Conservation (phyloP, 2,329 filamentous ascomycete genomes). For the Colletotrichum sp. region DNA sequence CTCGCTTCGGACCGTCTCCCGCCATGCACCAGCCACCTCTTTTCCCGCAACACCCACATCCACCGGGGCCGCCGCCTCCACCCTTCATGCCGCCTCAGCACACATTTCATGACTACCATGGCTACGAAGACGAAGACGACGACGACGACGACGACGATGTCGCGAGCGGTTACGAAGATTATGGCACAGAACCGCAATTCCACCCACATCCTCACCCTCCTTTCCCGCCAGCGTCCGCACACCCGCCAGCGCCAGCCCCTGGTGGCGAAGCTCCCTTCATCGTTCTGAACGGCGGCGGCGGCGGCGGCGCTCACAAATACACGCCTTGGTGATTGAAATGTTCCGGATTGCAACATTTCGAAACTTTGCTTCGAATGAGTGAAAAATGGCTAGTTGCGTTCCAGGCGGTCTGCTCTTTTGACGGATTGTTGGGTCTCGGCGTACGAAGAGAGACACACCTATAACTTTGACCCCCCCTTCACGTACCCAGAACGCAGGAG, state of each 20-base stretch:
- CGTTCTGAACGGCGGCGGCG: constrained; percentile 12
- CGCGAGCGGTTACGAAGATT: neutral
- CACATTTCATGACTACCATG: neutral
- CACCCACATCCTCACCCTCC: neutral
- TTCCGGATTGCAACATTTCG: neutral
- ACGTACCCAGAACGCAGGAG: constrained; percentile 6
- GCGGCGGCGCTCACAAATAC: constrained; percentile 12
- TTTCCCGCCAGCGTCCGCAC: neutral
- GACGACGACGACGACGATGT: neutral
- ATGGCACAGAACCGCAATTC: neutral
- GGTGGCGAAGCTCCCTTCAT: constrained; percentile 17
- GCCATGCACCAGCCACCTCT: neutral
- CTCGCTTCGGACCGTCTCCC: neutral
- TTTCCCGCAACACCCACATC: neutral
- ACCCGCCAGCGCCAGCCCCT: neutral
- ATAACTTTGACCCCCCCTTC: neutral
- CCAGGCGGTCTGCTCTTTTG: neutral
- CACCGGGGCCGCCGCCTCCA: neutral
- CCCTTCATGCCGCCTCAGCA: neutral
- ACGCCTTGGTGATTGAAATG: neutral
- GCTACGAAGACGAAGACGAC: neutral
- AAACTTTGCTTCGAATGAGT: neutral
- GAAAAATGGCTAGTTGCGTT: neutral
- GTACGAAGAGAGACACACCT: neutral
- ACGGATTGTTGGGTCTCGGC: neutral